phyloP scores from a whole-genome alignment of 2,329 filamentous ascomycete species.

The Colletotrichum tamarilloi region DNA sequence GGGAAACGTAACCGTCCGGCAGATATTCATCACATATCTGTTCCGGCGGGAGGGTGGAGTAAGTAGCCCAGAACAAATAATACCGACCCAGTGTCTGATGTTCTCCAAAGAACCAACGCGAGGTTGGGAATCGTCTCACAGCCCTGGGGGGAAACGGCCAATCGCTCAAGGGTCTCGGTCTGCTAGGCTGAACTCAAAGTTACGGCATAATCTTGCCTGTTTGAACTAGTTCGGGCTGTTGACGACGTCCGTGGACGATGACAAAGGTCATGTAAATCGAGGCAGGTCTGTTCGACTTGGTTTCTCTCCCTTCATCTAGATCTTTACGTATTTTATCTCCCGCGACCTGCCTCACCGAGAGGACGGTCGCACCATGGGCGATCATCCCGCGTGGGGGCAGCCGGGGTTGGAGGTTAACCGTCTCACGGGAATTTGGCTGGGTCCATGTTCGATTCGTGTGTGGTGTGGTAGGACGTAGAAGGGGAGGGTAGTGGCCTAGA shows the following conservation, averaged over 20 bases:
- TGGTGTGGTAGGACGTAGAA: neutral
- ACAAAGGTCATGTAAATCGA: neutral
- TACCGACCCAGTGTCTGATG: neutral
- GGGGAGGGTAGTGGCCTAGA: neutral
- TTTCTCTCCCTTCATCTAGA: neutral
- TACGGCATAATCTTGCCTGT: neutral
- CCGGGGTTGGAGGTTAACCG: neutral
- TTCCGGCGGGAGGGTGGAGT: neutral
- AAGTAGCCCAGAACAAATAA: neutral
- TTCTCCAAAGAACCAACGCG: neutral
- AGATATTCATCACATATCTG: neutral
- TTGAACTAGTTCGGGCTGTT: neutral
- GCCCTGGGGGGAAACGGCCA: neutral
- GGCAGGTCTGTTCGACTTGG: neutral
- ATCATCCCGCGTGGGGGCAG: conserved; percentile 27
- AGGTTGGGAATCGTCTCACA: neutral
- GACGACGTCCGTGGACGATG: neutral
- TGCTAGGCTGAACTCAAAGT: conserved; percentile 25
- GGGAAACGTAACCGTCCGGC: no score
- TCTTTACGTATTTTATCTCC: conserved; percentile 5
- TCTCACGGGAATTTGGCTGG: neutral
- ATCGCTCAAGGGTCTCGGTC: neutral
- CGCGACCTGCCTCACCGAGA: conserved; percentile 18
- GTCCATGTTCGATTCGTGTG: neutral
- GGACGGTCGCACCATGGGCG: conserved; percentile 10